A percentile compares a stretch with the other conserved stretches of the same genome.
These are phyloP conservation scores for Colletotrichum horii DNA, from an alignment of 2,329 filamentous ascomycete genomes.

Conservation along the genomic window DNA sequence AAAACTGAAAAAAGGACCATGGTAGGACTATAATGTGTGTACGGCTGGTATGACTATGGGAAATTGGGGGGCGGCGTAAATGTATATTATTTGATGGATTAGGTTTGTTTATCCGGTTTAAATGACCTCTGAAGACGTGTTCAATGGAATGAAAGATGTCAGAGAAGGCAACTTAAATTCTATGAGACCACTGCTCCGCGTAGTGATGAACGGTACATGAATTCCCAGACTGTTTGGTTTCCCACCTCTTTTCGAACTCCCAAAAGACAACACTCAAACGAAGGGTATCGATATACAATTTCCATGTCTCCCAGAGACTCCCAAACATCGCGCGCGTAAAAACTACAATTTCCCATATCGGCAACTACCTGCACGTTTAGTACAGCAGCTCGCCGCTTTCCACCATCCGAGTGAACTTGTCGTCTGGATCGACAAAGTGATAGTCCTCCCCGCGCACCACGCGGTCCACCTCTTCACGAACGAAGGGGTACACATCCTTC, in stretches of 20 bases:
- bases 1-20: neutral
- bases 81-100: neutral
- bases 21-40: neutral
- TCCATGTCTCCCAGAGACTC: neutral
- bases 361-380: constrained; percentile 10
- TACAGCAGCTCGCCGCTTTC: constrained; percentile 44
- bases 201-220: neutral
- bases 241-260: neutral
- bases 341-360: neutral
- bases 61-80: neutral
- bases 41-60: neutral
- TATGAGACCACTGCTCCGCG: neutral
- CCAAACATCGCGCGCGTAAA: neutral
- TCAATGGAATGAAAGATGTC: neutral
- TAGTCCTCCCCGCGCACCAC: constrained; percentile 50
- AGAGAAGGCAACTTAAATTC: neutral
- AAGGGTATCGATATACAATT: neutral
- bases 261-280: neutral
- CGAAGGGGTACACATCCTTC: constrained; percentile 63
- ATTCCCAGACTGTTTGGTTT: neutral
- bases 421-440: constrained; percentile 47
- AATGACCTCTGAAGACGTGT: neutral
- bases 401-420: constrained; percentile 47
- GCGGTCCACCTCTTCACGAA: constrained; percentile 59
- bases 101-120: neutral